Percentiles rank a stretch among this genome's conserved stretches.
Conservation (phyloP, 2,329 filamentous ascomycete species). For the Colletotrichum eleusines region DNA sequence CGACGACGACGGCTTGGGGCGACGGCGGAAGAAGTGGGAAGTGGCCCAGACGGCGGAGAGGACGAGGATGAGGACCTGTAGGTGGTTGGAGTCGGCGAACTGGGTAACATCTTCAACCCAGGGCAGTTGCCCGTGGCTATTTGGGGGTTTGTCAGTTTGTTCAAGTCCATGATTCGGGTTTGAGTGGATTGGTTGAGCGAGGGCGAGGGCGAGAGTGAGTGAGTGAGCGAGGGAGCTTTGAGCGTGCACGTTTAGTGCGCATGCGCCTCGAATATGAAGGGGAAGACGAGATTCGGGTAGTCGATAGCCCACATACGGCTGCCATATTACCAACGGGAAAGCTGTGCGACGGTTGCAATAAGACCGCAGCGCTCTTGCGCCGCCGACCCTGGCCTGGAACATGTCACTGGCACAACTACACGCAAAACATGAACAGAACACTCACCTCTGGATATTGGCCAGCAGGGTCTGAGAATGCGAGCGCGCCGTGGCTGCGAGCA, state of each 20-base stretch:
- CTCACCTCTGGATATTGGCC: conserved; percentile 22
- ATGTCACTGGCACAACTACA: background rate
- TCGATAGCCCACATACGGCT: background rate
- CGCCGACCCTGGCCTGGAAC: background rate
- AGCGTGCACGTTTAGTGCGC: background rate
- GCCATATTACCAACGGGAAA: background rate
- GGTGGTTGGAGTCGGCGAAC: conserved; percentile 56
- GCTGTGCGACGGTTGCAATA: background rate
- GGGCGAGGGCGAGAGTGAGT: background rate
- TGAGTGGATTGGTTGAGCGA: too few relatives aligned
- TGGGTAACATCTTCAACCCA: conserved; percentile 56
- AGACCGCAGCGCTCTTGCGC: conserved; percentile 6
- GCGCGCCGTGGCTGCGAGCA: conserved; percentile 20
- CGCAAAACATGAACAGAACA: background rate
- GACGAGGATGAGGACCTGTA: conserved; percentile 54
- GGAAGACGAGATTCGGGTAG: background rate
- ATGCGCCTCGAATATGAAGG: background rate
- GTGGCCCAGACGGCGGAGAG: conserved; percentile 53
- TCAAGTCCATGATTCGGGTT: background rate
- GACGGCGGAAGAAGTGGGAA: conserved; percentile 50
- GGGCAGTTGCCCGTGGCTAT: conserved; percentile 25
- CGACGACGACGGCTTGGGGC: conserved; percentile 46
- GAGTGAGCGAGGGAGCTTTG: background rate
- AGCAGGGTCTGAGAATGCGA: conserved; percentile 18
- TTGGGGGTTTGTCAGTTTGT: conserved; percentile 15